Percentiles rank a stretch among this genome's conserved stretches.
These are phyloP conservation scores for Cylindrodendrum hubeiense DNA, from an alignment of 2,329 filamentous ascomycete genomes.

Conservation along the genomic window DNA sequence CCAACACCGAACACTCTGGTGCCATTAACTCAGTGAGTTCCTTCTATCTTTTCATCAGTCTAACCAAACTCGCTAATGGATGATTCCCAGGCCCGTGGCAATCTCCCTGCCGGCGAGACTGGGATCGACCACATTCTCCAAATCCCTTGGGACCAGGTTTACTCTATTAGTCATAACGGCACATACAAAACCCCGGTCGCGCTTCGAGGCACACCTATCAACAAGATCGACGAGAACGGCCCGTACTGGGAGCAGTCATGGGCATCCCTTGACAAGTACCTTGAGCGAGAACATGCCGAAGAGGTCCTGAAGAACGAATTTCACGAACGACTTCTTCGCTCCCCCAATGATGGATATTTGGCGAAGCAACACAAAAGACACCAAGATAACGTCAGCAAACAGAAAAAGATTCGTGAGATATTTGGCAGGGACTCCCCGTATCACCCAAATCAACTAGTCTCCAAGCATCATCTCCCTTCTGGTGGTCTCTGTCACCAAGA, in stretches of 20 bases:
- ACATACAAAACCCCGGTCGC: slow-evolving; percentile 41
- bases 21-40: too few relatives aligned
- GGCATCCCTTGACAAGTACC: slow-evolving; percentile 45
- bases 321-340: not conserved
- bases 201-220: slow-evolving; percentile 44
- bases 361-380: slow-evolving; percentile 38
- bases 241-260: slow-evolving; percentile 49
- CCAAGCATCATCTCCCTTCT: slow-evolving; percentile 47
- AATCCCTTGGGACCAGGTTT: slow-evolving; percentile 33
- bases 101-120: not conserved
- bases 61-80: too few relatives aligned
- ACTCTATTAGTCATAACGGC: slow-evolving; percentile 37
- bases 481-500: slow-evolving; percentile 51
- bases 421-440: slow-evolving; percentile 46
- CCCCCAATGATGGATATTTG: slow-evolving; percentile 27
- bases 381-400: slow-evolving; percentile 49
- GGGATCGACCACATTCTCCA: slow-evolving; percentile 25
- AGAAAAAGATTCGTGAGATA: slow-evolving; percentile 49
- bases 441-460: slow-evolving; percentile 54
- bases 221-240: slow-evolving; percentile 44
- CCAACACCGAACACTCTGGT: too few relatives aligned
- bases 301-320: slow-evolving; percentile 29
- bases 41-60: too few relatives aligned
- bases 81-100: not conserved
- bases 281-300: slow-evolving; percentile 38